These are phyloP conservation scores for Penicillium sp. DNA, from an alignment of 2,329 filamentous ascomycete genomes.

Conservation along the genomic window DNA sequence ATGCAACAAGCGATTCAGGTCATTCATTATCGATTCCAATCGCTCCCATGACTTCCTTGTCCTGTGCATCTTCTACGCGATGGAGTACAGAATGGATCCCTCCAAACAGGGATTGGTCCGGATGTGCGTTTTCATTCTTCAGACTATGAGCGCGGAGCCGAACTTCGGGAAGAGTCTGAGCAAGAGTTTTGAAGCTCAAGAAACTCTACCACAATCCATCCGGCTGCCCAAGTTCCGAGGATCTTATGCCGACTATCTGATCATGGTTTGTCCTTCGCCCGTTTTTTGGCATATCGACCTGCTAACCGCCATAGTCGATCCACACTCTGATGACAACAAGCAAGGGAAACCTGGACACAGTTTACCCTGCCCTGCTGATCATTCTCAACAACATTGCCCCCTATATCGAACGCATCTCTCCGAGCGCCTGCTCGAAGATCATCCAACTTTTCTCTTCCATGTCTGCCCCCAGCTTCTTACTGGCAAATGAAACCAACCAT, in stretches of 20 bases:
- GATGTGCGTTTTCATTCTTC: constrained; percentile 96
- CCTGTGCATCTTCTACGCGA: constrained; percentile 83
- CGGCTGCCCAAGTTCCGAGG: constrained; percentile 80
- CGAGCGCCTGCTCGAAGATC: constrained; percentile 72
- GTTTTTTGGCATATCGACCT: not conserved
- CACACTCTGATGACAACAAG: constrained; percentile 87
- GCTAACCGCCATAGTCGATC: constrained; percentile 62
- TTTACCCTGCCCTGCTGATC: constrained; percentile 86
- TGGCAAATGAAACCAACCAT: constrained; percentile 91
- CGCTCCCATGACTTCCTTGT: constrained; percentile 90
- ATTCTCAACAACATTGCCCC: constrained; percentile 92
- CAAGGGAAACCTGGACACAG: constrained; percentile 82
- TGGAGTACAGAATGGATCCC: constrained; percentile 80
- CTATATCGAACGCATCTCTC: constrained; percentile 72
- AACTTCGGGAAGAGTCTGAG: constrained; percentile 89
- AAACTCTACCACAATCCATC: constrained; percentile 77
- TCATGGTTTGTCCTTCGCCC: constrained; percentile 57
- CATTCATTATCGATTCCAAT: constrained; percentile 95
- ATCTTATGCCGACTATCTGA: constrained; percentile 87
- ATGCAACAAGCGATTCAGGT: constrained; percentile 94
- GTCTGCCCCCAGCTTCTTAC: constrained; percentile 86
- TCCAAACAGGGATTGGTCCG: constrained; percentile 88
- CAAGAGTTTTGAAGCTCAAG: constrained; percentile 81
- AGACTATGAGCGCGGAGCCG: constrained; percentile 88
- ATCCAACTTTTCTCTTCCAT: constrained; percentile 87